Conservation (phyloP, 306 rosid species). For the Hylodesmum podocarpum region DNA sequence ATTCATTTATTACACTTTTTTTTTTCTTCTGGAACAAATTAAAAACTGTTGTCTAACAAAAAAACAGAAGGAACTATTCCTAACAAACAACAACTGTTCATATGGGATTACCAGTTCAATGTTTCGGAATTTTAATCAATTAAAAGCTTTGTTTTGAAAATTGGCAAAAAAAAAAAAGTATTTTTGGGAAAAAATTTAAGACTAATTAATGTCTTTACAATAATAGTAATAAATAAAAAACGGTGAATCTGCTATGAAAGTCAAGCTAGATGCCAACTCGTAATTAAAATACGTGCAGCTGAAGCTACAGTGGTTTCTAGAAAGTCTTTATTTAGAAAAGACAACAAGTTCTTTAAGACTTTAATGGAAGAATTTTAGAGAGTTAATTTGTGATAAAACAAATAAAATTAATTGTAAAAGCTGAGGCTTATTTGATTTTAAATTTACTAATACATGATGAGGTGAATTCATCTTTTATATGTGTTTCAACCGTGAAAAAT, state of each 20-base stretch:
- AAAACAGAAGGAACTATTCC: not conserved
- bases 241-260: not conserved
- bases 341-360: not conserved
- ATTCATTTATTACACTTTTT: not conserved
- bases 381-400: not conserved
- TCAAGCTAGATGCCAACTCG: not conserved
- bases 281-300: not conserved
- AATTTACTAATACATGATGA: not conserved
- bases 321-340: conserved; percentile 13
- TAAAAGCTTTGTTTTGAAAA: not conserved
- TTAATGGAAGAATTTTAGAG: not conserved
- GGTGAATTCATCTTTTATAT: not conserved
- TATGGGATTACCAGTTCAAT: not conserved
- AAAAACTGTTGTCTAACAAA: too few species aligned
- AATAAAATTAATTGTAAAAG: not conserved
- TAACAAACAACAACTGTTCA: not conserved
- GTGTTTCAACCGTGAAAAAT: not conserved
- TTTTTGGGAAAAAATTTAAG: not conserved
- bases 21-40: not conserved
- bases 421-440: not conserved
- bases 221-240: not conserved
- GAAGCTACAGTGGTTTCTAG: conserved; percentile 32
- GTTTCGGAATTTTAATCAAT: not conserved
- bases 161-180: not conserved
- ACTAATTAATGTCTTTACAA: not conserved